Evolutionary conservation across 345 rosid species (phyloP).

Genomic region (Gynandropsis gynandra): DNA sequence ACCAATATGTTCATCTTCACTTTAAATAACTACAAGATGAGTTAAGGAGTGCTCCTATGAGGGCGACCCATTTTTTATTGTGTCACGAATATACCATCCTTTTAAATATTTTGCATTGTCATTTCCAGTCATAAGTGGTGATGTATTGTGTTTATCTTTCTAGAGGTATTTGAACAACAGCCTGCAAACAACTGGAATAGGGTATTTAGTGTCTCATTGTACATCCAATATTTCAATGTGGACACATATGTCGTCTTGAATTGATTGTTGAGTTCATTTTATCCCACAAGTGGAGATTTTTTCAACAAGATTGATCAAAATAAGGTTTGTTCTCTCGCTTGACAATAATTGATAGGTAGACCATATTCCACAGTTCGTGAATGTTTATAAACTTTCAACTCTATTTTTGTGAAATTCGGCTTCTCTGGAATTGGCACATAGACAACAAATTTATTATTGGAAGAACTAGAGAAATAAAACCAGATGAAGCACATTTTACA

Average conservation of each 20-base stretch:
- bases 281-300: too few relatives aligned
- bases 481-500: conserved; percentile 79
- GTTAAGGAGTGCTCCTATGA: conserved; percentile 6
- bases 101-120: neutral
- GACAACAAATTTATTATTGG: conserved; percentile 97
- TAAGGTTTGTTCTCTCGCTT: conserved; percentile 44
- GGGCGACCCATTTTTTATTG: neutral
- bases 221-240: conserved; percentile 75
- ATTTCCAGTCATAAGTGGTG: too few relatives aligned
- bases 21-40: neutral
- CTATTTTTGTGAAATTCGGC: neutral
- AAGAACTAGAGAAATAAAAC: conserved; percentile 92
- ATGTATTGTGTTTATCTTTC: conserved; percentile 3
- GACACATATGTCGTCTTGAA: conserved; percentile 77
- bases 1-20: too few relatives aligned
- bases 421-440: conserved; percentile 77
- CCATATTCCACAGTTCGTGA: conserved; percentile 4
- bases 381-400: conserved; percentile 7
- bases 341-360: too few relatives aligned
- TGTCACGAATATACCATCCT: conserved; percentile 2
- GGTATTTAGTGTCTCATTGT: conserved; percentile 65
- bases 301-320: conserved; percentile 83
- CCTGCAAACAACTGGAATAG: conserved; percentile 79
- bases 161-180: conserved; percentile 82
- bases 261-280: conserved; percentile 74